Evolutionary conservation across 2,329 filamentous ascomycete genomes (phyloP).

Genomic region (Pseudogymnoascus sp.): DNA sequence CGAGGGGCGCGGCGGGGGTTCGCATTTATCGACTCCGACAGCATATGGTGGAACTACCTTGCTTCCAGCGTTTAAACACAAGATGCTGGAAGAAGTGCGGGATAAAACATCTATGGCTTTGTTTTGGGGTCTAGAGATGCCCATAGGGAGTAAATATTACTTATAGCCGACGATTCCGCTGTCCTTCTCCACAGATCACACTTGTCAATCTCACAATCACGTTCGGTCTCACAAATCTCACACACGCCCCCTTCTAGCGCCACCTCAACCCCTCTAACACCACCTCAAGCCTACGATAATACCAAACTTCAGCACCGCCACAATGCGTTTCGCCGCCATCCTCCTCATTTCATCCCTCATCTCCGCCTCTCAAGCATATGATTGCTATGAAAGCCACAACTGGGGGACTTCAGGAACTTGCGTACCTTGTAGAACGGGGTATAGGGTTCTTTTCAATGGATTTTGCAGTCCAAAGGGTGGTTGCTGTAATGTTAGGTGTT

Average conservation of each 20-base stretch:
- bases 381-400: background rate
- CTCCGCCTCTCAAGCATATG: background rate
- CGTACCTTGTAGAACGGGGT: background rate
- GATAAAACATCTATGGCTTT: background rate
- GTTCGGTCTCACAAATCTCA: background rate
- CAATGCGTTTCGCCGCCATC: background rate
- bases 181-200: background rate
- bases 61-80: background rate
- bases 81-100: too few species aligned
- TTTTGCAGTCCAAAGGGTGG: background rate
- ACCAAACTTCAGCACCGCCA: background rate
- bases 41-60: background rate
- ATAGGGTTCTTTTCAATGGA: background rate
- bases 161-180: background rate
- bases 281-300: background rate
- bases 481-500: background rate
- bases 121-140: background rate
- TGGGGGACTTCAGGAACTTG: background rate
- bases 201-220: background rate
- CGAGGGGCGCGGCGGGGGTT: too few species aligned
- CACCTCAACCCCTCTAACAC: background rate
- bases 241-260: background rate
- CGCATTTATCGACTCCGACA: background rate
- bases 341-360: background rate
- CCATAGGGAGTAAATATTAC: background rate